Evolutionary conservation across 2,329 filamentous ascomycete genomes (phyloP).

Genomic region (Leptographium radiaticola): DNA sequence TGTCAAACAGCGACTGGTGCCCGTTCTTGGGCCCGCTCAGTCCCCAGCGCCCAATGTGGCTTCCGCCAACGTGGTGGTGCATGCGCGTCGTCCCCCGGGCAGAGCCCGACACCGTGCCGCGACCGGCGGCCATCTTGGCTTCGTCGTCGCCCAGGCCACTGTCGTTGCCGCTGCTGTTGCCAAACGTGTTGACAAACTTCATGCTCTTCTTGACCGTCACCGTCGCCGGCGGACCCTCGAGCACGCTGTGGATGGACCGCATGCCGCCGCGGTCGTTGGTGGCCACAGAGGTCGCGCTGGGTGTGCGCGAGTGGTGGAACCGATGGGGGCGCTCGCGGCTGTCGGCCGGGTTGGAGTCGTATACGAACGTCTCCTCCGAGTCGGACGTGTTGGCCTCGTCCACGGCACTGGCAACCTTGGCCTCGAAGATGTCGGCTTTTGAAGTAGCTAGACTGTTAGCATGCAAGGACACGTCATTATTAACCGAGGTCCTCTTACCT

Average conservation of each 20-base stretch:
- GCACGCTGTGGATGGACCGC: conserved; percentile 52
- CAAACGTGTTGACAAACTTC: conserved; percentile 86
- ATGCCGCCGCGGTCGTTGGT: conserved; percentile 52
- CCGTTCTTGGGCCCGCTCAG: conserved; percentile 52
- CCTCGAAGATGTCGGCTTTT: conserved; percentile 96
- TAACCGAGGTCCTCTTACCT: conserved; percentile 39
- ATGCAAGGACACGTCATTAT: not conserved
- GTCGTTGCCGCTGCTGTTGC: conserved; percentile 43
- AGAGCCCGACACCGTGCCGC: conserved; percentile 48
- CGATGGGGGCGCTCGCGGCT: conserved; percentile 45
- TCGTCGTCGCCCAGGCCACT: conserved; percentile 50
- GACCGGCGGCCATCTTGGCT: conserved; percentile 43
- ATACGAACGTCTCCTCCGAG: conserved; percentile 96
- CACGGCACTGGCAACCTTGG: conserved; percentile 88
- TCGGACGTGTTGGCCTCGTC: conserved; percentile 95
- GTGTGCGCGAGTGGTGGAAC: conserved; percentile 77
- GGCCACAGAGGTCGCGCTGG: conserved; percentile 75
- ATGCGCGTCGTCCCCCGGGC: conserved; percentile 57
- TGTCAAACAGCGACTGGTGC: conserved; percentile 61
- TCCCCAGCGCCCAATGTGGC: conserved; percentile 55
- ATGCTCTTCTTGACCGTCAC: conserved; percentile 75
- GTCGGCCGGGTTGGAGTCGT: conserved; percentile 89
- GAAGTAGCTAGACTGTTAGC: conserved; percentile 43
- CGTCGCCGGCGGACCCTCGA: conserved; percentile 36
- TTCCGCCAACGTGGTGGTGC: conserved; percentile 47